Percentiles rank a stretch among this genome's conserved stretches.
These are phyloP conservation scores for Leccinum rimulosum DNA, from an alignment of 768 basidiomycete species.

Conservation along the genomic window DNA sequence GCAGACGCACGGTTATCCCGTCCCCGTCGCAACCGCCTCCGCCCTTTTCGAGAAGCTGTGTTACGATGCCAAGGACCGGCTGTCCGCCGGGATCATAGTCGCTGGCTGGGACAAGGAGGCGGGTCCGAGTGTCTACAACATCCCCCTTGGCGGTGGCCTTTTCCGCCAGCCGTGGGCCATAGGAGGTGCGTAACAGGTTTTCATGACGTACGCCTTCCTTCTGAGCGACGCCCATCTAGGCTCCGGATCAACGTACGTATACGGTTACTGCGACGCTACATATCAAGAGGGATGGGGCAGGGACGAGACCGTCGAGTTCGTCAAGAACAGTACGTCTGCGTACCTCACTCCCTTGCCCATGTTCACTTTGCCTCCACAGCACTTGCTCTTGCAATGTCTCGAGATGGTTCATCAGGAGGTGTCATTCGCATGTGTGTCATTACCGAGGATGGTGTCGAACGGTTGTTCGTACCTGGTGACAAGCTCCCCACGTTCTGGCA, in stretches of 20 bases:
- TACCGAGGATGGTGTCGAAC: constrained; percentile 87
- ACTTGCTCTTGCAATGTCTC: constrained; percentile 91
- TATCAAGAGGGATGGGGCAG: constrained; percentile 89
- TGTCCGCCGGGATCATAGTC: constrained; percentile 94
- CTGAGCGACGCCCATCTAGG: constrained; percentile 40
- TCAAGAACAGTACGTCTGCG: constrained; percentile 81
- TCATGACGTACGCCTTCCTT: background rate
- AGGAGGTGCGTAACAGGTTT: constrained; percentile 59
- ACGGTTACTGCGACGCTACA: constrained; percentile 99
- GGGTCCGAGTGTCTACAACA: constrained; percentile 94
- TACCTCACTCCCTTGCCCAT: background rate
- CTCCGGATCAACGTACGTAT: constrained; percentile 96
- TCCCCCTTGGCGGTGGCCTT: constrained; percentile 93
- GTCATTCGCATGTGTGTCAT: constrained; percentile 97
- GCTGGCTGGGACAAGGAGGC: constrained; percentile 94
- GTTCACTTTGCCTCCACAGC: constrained; percentile 46
- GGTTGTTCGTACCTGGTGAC: constrained; percentile 89
- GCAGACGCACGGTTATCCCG: constrained; percentile 60
- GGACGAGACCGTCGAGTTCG: constrained; percentile 90
- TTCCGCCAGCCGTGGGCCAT: constrained; percentile 99
- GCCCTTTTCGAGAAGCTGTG: constrained; percentile 82
- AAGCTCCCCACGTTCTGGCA: constrained; percentile 90
- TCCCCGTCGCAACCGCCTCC: constrained; percentile 81
- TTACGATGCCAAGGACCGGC: constrained; percentile 88
- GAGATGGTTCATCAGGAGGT: constrained; percentile 97